A percentile compares a stretch with the other conserved stretches of the same genome.
These are phyloP conservation scores for Annona cherimola DNA, from an alignment of 164 flowering plant genomes.

Conservation along the genomic window DNA sequence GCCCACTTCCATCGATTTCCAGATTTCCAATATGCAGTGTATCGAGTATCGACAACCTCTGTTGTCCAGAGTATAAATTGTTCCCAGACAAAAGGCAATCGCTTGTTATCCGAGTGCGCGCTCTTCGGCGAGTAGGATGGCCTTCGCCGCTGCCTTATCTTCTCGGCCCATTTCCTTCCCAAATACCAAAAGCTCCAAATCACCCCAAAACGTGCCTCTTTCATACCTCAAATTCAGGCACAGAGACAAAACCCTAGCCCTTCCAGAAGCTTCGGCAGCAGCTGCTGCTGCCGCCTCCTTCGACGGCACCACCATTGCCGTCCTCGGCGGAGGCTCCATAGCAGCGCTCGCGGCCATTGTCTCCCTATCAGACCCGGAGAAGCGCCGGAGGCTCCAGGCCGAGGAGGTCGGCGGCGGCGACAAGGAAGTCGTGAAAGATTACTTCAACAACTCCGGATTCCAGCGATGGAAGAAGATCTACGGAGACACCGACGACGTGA, in stretches of 20 bases:
- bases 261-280: constrained; percentile 39
- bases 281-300: constrained; percentile 28
- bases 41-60: too few species aligned
- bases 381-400: constrained; percentile 76
- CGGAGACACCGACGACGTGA: constrained; percentile 92
- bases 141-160: constrained; percentile 8
- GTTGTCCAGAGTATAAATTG: too few species aligned
- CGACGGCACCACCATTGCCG: constrained; percentile 59
- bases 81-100: neutral
- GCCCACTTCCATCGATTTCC: too few species aligned
- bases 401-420: constrained; percentile 97
- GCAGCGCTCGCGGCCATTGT: constrained; percentile 78
- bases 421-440: constrained; percentile 90
- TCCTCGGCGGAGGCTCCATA: constrained; percentile 68
- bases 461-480: constrained; percentile 94
- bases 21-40: too few species aligned
- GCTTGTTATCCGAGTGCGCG: neutral
- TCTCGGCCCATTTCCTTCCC: constrained; percentile 4
- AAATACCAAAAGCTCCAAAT: neutral
- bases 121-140: neutral
- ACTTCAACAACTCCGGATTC: constrained; percentile 85
- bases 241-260: constrained; percentile 23
- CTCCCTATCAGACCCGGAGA: constrained; percentile 81
- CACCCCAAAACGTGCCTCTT: neutral
- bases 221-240: neutral